phyloP scores from a whole-genome alignment of 2,329 filamentous ascomycete genomes.

The Phyllosticta citriasiana region DNA sequence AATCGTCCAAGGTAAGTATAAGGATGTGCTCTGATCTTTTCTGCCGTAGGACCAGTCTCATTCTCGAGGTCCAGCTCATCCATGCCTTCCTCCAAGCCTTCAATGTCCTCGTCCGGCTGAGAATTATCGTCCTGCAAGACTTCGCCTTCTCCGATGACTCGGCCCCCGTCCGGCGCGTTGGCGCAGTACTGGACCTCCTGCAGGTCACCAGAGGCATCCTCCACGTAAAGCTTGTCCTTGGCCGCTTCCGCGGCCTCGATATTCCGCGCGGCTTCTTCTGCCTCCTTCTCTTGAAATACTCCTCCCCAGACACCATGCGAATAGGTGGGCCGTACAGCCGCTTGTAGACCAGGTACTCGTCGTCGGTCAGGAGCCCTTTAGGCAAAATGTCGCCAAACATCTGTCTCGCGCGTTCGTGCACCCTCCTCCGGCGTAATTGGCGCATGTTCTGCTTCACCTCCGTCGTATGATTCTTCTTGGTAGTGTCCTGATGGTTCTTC shows the following conservation, averaged over 20 bases:
- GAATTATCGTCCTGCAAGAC: slow-evolving; percentile 27
- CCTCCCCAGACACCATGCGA: slow-evolving; percentile 51
- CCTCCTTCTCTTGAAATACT: slow-evolving; percentile 16
- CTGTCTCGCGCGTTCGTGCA: slow-evolving; percentile 61
- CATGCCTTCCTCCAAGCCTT: slow-evolving; percentile 18
- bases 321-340: slow-evolving; percentile 68
- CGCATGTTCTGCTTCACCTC: background rate
- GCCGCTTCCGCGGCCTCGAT: slow-evolving; percentile 31
- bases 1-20: slow-evolving; percentile 67
- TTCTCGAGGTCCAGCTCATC: slow-evolving; percentile 20
- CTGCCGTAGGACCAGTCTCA: slow-evolving; percentile 17
- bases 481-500: background rate
- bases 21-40: slow-evolving; percentile 54
- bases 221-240: slow-evolving; percentile 38
- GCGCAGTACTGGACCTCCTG: slow-evolving; percentile 50
- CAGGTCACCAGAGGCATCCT: slow-evolving; percentile 46
- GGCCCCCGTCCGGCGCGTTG: slow-evolving; percentile 20
- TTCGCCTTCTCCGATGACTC: slow-evolving; percentile 25
- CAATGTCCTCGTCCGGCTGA: slow-evolving; percentile 24
- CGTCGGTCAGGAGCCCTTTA: slow-evolving; percentile 54
- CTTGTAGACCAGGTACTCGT: slow-evolving; percentile 68
- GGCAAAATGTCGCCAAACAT: slow-evolving; percentile 70
- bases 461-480: background rate
- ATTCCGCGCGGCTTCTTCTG: slow-evolving; percentile 34
- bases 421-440: slow-evolving; percentile 46